These are phyloP conservation scores for Aspergillus tubingensis DNA, from an alignment of 2,329 filamentous ascomycete species.

Conservation along the genomic window DNA sequence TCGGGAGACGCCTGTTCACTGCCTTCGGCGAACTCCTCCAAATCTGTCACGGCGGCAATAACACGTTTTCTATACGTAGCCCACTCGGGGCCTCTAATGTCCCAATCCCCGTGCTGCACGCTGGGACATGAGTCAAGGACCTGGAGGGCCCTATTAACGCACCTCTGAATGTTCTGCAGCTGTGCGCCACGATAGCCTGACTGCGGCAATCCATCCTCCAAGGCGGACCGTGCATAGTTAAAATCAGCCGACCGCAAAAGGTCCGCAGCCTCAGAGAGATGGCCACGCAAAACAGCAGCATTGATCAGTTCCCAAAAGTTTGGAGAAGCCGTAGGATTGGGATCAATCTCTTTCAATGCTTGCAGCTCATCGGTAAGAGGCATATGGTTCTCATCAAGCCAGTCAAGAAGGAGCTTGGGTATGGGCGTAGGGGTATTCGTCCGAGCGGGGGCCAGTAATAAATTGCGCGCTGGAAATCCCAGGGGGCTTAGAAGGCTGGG, in stretches of 20 bases:
- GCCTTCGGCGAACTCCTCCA: slow-evolving; percentile 79
- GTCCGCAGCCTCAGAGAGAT: slow-evolving; percentile 65
- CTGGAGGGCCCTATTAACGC: slow-evolving; percentile 66
- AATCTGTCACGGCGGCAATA: slow-evolving; percentile 65
- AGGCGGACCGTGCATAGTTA: slow-evolving; percentile 67
- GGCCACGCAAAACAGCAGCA: slow-evolving; percentile 72
- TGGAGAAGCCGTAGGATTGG: slow-evolving; percentile 73
- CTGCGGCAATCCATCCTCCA: slow-evolving; percentile 64
- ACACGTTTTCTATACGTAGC: slow-evolving; percentile 77
- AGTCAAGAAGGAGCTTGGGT: slow-evolving; percentile 77
- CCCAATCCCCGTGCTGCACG: slow-evolving; percentile 68
- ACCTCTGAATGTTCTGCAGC: slow-evolving; percentile 75
- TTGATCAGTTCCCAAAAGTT: slow-evolving; percentile 87
- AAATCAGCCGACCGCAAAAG: slow-evolving; percentile 76
- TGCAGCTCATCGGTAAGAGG: slow-evolving; percentile 68
- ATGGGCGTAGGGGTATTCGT: slow-evolving; percentile 51
- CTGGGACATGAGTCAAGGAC: slow-evolving; percentile 75
- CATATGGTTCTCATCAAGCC: slow-evolving; percentile 76
- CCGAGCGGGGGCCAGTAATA: slow-evolving; percentile 32
- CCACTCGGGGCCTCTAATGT: slow-evolving; percentile 81
- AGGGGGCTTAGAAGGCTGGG: slow-evolving; percentile 26
- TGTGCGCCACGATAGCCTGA: slow-evolving; percentile 72
- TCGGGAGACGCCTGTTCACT: slow-evolving; percentile 53
- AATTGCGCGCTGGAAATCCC: slow-evolving; percentile 30
- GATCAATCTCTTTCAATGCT: slow-evolving; percentile 63